Base-by-base conservation (phyloP, 805 yeast species). In the Starmerella apis region DNA sequence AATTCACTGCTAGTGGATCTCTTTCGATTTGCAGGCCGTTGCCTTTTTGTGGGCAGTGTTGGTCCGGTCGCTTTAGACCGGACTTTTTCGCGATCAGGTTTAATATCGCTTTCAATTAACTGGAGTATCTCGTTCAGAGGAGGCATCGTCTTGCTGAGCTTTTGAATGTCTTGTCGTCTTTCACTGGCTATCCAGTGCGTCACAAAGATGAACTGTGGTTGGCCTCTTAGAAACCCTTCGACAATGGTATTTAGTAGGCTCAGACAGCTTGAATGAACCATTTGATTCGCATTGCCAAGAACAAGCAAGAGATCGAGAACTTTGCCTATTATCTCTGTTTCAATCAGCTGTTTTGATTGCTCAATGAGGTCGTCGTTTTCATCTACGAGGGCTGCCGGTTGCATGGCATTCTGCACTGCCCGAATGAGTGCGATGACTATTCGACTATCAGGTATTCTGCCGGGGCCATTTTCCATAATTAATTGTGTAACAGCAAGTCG, bases 191-290 rank as follows among this genome's bases (percentile, higher is more conserved):
- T 35, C 30, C 30, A 23, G 28, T 7, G 25, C 19, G 22, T 14
- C 22, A 46, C 36, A 25, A 46, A 22, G 4, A 14, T 16, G 20
- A 35, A 19, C 28, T 38, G 43, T 4, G 48, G 39, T 30, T 46
- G 31, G 2, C 39, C 48, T 2, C 30, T 4, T 14, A 4, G 19
- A 11, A 18, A 18, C 2, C 55, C 52, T 18, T 47, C 46, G 20
- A 43, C 48, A 16, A 56, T 38, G 6, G 27, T 28, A 35, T 50
- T 50, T 46, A 65, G 52, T 33, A 88, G 69, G 61, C 83, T 87
- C 42, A 86, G 69, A 55, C 90, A 75, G 5, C 88, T 75, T 0
- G 96, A 86, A 59, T 79, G 83, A 2, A 83, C 73, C 52, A 87
- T 66, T 60, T 80, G 83, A 61, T 83, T 68, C 9, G 77, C 74